Conservation (phyloP, 768 basidiomycete genomes). For the Tricholoma bakamatsutake region DNA sequence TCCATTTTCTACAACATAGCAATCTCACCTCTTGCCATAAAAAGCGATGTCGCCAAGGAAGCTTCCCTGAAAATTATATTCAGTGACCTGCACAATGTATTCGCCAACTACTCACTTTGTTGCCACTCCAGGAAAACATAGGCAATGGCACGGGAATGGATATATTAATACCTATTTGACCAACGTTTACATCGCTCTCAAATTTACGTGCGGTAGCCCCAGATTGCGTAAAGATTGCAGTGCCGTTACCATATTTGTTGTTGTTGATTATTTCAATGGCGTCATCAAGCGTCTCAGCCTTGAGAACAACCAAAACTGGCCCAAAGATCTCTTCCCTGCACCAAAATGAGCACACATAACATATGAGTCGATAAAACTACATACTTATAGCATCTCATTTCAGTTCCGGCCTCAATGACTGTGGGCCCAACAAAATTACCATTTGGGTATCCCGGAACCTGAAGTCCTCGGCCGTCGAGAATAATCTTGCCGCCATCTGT, state of each 20-base stretch:
- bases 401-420: constrained; percentile 74
- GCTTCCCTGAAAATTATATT: constrained; percentile 41
- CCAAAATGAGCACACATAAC: constrained; percentile 1
- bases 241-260: constrained; percentile 90
- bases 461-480: constrained; percentile 75
- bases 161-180: constrained; percentile 91
- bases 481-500: constrained; percentile 81
- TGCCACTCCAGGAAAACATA: constrained; percentile 97
- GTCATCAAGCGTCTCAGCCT: constrained; percentile 82
- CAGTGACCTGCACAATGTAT: not conserved
- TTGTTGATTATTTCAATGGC: constrained; percentile 85
- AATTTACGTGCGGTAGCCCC: constrained; percentile 95
- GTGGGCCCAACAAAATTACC: constrained; percentile 97
- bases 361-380: constrained; percentile 16
- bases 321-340: constrained; percentile 92
- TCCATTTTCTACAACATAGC: not conserved
- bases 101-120: constrained; percentile 46
- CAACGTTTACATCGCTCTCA: constrained; percentile 81
- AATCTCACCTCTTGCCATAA: constrained; percentile 75
- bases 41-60: constrained; percentile 84
- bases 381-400: constrained; percentile 85
- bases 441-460: constrained; percentile 67
- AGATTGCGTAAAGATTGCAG: constrained; percentile 94
- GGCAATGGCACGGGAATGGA: constrained; percentile 87
- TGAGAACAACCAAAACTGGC: constrained; percentile 75